Base-by-base conservation (phyloP, 192 early-diverging fungal genomes). In the Coemansia sp. region DNA sequence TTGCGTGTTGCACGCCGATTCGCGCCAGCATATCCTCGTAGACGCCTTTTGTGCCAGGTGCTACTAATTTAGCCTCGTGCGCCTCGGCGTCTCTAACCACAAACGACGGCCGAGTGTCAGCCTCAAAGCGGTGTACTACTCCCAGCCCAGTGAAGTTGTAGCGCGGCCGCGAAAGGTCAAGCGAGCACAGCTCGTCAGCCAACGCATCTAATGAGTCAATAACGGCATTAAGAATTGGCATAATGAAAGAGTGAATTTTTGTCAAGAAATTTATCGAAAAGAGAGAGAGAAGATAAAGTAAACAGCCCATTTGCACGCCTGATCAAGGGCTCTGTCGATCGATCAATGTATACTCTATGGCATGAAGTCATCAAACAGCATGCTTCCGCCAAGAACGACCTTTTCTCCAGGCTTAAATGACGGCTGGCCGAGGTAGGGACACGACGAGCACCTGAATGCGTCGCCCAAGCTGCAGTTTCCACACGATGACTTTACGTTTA, bases 361-460 rank as follows among this genome's bases (percentile, higher is more conserved):
- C 71, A 80, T 80, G 47, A 85, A 80, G 72, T 85, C 82, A 31
- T 85, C 82, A 51, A 71, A 72, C 11, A 85, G 75, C 78, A 85
- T 76, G 73, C 78, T 85, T 29, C 96, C 96, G 31, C 89, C 92
- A 24, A 99, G 86, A 12, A 88, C 85, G 59, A 99, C 91, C 78
- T 96, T 94, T 73, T 99, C 94, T 36, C 97, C 97, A 2, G 94
- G 93, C 73, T 94, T 89, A 85, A 99, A 99, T 12, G 96, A 91
- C 31, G 97, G 97, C 94, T 97, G 96, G 31, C 97, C 97, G 38
- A 96, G 78, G 70, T 97, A 99, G 41, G 97, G 97, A 82, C 97
- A 99, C 31, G 91, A 91, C 34, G 90, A 86, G 85, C 97, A 99
- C 36, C 97, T 89, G 89, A 99, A 99, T 1, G 97, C 97, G 86